Percentiles rank a stretch among this genome's conserved stretches.
These are phyloP conservation scores for Verbascum thapsus DNA, from an alignment of 257 asterid species.

Conservation along the genomic window DNA sequence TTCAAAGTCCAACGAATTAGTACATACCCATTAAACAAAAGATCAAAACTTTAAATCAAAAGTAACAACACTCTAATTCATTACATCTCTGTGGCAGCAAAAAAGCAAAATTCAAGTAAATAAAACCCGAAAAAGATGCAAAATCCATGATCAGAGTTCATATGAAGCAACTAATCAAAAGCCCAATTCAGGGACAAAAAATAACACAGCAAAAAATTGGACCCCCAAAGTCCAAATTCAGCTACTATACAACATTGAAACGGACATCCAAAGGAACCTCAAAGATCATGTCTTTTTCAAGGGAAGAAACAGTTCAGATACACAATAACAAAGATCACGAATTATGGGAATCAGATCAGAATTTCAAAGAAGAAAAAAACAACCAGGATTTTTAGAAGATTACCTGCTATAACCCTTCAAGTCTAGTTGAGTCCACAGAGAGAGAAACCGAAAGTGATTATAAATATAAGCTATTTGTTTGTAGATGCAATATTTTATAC, in stretches of 20 bases:
- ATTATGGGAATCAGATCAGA: constrained; percentile 30
- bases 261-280: constrained; percentile 33
- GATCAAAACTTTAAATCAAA: constrained; percentile 8
- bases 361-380: constrained; percentile 18
- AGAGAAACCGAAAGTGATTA: constrained; percentile 26
- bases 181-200: constrained; percentile 32
- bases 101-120: constrained; percentile 13
- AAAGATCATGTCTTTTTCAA: constrained; percentile 42
- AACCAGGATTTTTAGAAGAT: constrained; percentile 21
- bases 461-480: not conserved
- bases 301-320: constrained; percentile 23
- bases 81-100: not conserved
- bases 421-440: constrained; percentile 44
- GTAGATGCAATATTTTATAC: constrained; percentile 19
- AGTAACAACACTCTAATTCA: constrained; percentile 12
- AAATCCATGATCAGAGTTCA: constrained; percentile 23
- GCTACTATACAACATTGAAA: constrained; percentile 34
- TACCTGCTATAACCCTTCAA: constrained; percentile 38
- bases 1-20: constrained; percentile 14
- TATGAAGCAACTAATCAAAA: constrained; percentile 25
- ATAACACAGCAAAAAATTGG: constrained; percentile 33
- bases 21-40: constrained; percentile 13
- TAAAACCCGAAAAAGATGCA: not conserved
- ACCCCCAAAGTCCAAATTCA: constrained; percentile 38
- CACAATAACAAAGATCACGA: constrained; percentile 34